Base-by-base conservation (phyloP, 1,139 yeast genomes). In the Ogataea hybrid region DNA sequence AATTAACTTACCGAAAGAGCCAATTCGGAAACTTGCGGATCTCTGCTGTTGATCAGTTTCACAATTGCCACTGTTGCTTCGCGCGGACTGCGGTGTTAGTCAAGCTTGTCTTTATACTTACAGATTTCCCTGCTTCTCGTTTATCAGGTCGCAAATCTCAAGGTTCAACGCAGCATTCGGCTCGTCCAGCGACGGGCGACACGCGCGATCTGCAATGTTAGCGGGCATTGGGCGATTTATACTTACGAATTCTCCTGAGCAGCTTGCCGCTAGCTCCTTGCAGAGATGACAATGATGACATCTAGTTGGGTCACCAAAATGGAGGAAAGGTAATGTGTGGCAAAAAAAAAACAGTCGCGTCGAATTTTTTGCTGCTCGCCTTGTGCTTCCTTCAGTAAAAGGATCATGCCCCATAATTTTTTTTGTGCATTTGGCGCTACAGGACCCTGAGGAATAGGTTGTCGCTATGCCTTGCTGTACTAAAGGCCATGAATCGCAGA, bases 21-120 rank as follows among this genome's bases (percentile, higher is more conserved):
- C 63, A 77, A 67, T 58, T 77, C 82, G 12, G 79, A 68, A 21
- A 90, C 85, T 58, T 86, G 95, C 0, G 94, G 81, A 53, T 86
- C 94, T 54, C 87, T 75, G 53, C 84, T 84, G 63, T 89, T 85
- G 61, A 92, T 79, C 50, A 88, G 72, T 59, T 83, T 84, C 39
- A 84, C 97, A 47, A 90, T 83, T 11, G 92, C 84, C 51, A 82
- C 75, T 5, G 96, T 95, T 2, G 97, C 97, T 58, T 90, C 97
- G 49, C 97, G 75, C 4, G 98, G 96, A 32, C 52, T 49, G 14
- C 28, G 20, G 11, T 11, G 35, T 41, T 35, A 31, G 48, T 49
- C 25, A 16, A 30, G 12, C 15, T 6, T 25, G 6, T 9, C 17
- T 5, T 5, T 2, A 25, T 32, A 47, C 50, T 39, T 43, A 47